Evolutionary conservation across 768 basidiomycete genomes (phyloP).

Genomic region (Trametes meyenii): DNA sequence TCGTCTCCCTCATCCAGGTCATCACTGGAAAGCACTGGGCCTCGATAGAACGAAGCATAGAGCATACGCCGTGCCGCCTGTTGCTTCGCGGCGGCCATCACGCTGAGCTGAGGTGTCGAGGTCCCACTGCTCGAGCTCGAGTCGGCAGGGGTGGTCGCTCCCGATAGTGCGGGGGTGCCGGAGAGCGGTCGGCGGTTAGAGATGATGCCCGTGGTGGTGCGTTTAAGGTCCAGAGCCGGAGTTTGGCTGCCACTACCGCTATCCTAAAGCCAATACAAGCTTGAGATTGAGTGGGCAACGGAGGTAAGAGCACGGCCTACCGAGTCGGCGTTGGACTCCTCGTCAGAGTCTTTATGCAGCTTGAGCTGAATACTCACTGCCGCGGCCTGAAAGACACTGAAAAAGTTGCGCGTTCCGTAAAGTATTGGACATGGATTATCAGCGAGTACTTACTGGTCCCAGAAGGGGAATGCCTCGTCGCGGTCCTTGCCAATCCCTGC

Average conservation of each 20-base stretch:
- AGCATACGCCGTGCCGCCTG: constrained; percentile 76
- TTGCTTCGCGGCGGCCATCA: constrained; percentile 70
- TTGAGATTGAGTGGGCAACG: constrained; percentile 17
- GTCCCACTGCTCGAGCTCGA: constrained; percentile 33
- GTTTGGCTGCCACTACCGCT: constrained; percentile 14
- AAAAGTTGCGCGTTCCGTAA: not conserved
- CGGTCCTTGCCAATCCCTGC: constrained; percentile 89
- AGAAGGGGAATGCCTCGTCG: constrained; percentile 96
- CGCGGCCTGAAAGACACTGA: constrained; percentile 79
- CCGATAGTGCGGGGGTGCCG: constrained; percentile 50
- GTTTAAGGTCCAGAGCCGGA: constrained; percentile 40
- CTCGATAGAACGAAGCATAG: constrained; percentile 83
- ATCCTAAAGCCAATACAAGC: constrained; percentile 15
- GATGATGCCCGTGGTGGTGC: constrained; percentile 75
- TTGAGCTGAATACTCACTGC: constrained; percentile 82
- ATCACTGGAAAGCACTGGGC: constrained; percentile 61
- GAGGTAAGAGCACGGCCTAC: constrained; percentile 13
- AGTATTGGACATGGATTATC: not conserved
- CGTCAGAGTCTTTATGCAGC: constrained; percentile 52
- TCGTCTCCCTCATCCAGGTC: constrained; percentile 24
- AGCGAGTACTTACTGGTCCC: constrained; percentile 84
- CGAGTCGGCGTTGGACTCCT: constrained; percentile 44
- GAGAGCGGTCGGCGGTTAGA: constrained; percentile 65
- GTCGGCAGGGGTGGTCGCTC: constrained; percentile 44
- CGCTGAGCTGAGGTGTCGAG: constrained; percentile 43